phyloP scores from a whole-genome alignment of 768 basidiomycete genomes.

The Lactarius trivialis region DNA sequence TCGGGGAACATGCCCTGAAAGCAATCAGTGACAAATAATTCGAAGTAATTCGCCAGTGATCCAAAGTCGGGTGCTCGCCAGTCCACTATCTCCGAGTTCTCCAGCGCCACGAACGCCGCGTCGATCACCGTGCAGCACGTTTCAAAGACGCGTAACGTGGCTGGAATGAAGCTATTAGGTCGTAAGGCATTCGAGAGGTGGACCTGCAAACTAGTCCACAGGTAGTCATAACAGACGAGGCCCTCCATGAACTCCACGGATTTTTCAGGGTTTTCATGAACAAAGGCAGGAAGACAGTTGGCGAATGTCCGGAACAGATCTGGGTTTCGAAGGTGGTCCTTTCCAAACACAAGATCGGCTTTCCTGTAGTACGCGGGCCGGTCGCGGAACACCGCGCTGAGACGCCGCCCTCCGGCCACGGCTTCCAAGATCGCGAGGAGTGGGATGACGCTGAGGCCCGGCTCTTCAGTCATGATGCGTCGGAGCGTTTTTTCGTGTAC shows the following conservation, averaged over 20 bases:
- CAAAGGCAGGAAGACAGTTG: background rate
- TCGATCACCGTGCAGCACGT: slow-evolving; percentile 5
- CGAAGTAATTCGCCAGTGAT: background rate
- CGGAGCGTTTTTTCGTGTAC: background rate
- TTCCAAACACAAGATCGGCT: background rate
- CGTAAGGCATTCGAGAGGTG: background rate
- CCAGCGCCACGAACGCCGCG: background rate
- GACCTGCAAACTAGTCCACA: slow-evolving; percentile 3
- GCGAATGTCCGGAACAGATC: slow-evolving; percentile 3
- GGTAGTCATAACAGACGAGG: background rate
- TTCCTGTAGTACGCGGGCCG: background rate
- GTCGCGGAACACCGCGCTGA: background rate
- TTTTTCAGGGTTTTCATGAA: background rate
- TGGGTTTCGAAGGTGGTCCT: slow-evolving; percentile 4
- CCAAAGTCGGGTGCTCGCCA: slow-evolving; percentile 11
- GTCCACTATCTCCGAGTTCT: background rate
- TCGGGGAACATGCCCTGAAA: slow-evolving; percentile 1
- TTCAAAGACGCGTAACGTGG: background rate
- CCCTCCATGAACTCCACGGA: slow-evolving; percentile 5
- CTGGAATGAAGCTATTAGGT: background rate
- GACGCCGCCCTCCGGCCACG: background rate
- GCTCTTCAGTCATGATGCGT: background rate
- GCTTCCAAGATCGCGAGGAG: background rate
- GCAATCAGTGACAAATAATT: background rate
- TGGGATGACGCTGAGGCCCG: background rate